phyloP scores from a whole-genome alignment of 73 alveolate genomes.

The Tetrahymena thermophila region DNA sequence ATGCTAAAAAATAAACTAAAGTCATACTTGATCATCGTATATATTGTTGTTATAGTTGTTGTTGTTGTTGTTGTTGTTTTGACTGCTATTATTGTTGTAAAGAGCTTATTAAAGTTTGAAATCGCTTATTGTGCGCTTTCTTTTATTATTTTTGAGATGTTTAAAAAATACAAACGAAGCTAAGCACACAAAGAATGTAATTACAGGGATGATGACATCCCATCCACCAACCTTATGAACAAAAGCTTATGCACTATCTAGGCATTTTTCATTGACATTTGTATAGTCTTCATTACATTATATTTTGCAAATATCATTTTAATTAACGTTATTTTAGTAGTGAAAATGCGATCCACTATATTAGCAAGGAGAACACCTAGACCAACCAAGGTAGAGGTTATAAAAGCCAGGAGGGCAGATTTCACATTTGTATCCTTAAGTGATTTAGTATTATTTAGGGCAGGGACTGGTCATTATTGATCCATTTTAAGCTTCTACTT shows the following conservation, averaged over 20 bases:
- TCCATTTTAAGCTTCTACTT: background rate
- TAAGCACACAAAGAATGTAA: background rate
- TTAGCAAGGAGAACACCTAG: background rate
- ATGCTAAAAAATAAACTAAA: background rate
- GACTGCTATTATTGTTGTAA: background rate
- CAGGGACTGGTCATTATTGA: background rate
- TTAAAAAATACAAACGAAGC: background rate
- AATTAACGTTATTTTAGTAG: background rate
- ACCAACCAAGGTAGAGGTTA: background rate
- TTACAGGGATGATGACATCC: background rate
- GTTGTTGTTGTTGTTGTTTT: background rate
- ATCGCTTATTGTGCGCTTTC: background rate
- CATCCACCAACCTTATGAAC: background rate
- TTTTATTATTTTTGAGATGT: background rate
- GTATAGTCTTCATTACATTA: background rate
- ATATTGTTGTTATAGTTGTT: no score
- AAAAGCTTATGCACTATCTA: background rate
- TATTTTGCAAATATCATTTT: background rate
- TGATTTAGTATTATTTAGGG: background rate
- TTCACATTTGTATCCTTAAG: background rate
- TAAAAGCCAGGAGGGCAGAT: background rate
- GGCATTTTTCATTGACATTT: background rate
- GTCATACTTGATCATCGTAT: background rate
- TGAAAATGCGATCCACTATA: background rate
- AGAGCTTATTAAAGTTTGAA: background rate